phyloP scores from a whole-genome alignment of 257 asterid genomes.

The Solanum gandarillasii region DNA sequence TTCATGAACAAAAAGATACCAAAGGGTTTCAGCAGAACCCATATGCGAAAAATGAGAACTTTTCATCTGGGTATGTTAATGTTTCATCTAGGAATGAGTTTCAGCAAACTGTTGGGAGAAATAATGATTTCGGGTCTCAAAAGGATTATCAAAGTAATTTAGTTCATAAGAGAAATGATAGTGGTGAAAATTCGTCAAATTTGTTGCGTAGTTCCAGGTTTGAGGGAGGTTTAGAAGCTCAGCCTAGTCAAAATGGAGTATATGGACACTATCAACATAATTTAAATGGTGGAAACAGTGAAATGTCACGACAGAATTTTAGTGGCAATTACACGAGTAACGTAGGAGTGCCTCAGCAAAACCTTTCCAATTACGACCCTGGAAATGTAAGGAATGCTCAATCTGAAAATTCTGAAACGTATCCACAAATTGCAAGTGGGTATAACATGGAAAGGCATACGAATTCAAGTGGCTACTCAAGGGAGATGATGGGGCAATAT shows the following conservation, averaged over 20 bases:
- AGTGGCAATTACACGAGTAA: constrained; percentile 7
- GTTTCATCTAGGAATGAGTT: not conserved
- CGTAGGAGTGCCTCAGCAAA: constrained; percentile 4
- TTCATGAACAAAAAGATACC: not conserved
- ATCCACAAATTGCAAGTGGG: not conserved
- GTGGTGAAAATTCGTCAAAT: not conserved
- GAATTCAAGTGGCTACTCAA: not conserved
- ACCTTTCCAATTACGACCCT: not conserved
- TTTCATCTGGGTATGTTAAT: not conserved
- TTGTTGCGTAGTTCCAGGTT: not conserved
- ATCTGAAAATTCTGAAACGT: constrained; percentile 8
- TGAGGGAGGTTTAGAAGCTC: not conserved
- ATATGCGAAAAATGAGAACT: not conserved
- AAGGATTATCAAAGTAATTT: constrained; percentile 1
- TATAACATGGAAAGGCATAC: not conserved
- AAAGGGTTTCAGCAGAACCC: not conserved
- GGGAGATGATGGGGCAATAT: not conserved
- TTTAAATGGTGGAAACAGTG: constrained; percentile 7
- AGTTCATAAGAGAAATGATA: not conserved
- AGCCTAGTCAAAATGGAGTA: not conserved
- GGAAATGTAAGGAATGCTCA: constrained; percentile 8
- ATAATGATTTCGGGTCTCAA: not conserved
- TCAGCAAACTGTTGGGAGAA: not conserved
- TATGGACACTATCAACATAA: constrained; percentile 4
- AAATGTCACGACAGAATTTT: constrained; percentile 6